Evolutionary conservation across 2,329 filamentous ascomycete genomes (phyloP).

Genomic region (Fusarium sp.): DNA sequence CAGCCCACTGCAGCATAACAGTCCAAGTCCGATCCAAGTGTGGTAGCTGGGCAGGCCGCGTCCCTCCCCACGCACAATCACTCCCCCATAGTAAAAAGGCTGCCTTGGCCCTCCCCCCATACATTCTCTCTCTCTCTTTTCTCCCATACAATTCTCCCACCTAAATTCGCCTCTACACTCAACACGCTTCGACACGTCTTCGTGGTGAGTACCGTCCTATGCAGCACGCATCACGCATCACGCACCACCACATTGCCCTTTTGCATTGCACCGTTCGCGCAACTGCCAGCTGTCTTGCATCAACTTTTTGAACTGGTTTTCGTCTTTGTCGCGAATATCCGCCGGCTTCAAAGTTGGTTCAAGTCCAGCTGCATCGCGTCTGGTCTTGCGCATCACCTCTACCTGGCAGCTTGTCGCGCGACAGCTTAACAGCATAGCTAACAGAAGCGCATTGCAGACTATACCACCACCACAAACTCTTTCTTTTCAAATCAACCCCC

Average conservation of each 20-base stretch:
- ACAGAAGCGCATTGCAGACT: constrained; percentile 52
- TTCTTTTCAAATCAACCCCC: constrained; percentile 26
- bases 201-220: constrained; percentile 66
- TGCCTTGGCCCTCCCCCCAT: constrained; percentile 68
- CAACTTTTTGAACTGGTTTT: constrained; percentile 40
- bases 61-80: constrained; percentile 67
- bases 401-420: constrained; percentile 32
- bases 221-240: constrained; percentile 28
- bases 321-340: constrained; percentile 30
- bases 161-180: constrained; percentile 62
- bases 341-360: constrained; percentile 41
- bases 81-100: constrained; percentile 77
- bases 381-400: constrained; percentile 36
- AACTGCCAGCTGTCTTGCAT: constrained; percentile 25
- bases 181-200: constrained; percentile 58
- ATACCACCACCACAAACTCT: constrained; percentile 36
- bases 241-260: constrained; percentile 54
- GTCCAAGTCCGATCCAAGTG: constrained; percentile 37
- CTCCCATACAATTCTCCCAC: constrained; percentile 74
- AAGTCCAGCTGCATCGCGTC: constrained; percentile 41
- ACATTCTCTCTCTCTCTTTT: constrained; percentile 70
- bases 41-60: constrained; percentile 50
- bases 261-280: constrained; percentile 52
- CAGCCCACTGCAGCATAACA: constrained; percentile 44
- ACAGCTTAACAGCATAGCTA: constrained; percentile 44